These are phyloP conservation scores for Hyparrhenia diplandra DNA, from an alignment of 176 grass and related monocot species.

Conservation along the genomic window DNA sequence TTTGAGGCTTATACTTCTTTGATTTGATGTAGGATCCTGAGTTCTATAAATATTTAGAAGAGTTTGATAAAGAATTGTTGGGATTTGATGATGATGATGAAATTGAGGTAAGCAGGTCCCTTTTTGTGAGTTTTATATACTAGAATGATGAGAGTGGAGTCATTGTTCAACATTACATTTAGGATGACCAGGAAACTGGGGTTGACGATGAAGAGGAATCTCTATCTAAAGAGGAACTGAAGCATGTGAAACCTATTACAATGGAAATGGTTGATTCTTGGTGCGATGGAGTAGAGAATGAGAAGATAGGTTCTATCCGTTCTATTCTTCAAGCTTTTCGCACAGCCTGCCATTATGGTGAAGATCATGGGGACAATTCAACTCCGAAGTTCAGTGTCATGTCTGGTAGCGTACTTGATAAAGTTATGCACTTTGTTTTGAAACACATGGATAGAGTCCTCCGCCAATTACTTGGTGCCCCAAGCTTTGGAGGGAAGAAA, in stretches of 20 bases:
- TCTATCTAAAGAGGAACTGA: conserved; percentile 34
- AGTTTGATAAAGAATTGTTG: conserved; percentile 71
- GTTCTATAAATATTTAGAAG: conserved; percentile 81
- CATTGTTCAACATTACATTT: conserved; percentile 17
- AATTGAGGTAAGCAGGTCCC: conserved; percentile 51
- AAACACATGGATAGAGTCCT: conserved; percentile 88
- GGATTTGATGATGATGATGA: conserved; percentile 60
- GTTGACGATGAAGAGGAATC: conserved; percentile 32
- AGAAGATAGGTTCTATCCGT: conserved; percentile 50
- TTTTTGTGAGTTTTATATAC: not conserved
- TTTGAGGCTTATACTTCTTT: conserved; percentile 16
- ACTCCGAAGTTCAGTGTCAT: conserved; percentile 71
- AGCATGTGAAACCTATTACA: conserved; percentile 69
- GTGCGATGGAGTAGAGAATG: conserved; percentile 55
- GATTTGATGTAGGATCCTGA: conserved; percentile 66
- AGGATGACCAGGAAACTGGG: conserved; percentile 50
- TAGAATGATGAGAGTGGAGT: conserved; percentile 2
- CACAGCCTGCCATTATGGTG: conserved; percentile 81
- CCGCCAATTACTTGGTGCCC: conserved; percentile 64
- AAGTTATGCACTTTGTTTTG: conserved; percentile 88
- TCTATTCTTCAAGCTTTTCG: conserved; percentile 84
- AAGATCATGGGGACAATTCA: conserved; percentile 62
- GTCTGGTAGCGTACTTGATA: conserved; percentile 84
- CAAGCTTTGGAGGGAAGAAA: conserved; percentile 70
- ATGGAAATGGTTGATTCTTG: conserved; percentile 85